phyloP scores from a whole-genome alignment of 2,329 filamentous ascomycete genomes.

The Hypoxylon sp. region DNA sequence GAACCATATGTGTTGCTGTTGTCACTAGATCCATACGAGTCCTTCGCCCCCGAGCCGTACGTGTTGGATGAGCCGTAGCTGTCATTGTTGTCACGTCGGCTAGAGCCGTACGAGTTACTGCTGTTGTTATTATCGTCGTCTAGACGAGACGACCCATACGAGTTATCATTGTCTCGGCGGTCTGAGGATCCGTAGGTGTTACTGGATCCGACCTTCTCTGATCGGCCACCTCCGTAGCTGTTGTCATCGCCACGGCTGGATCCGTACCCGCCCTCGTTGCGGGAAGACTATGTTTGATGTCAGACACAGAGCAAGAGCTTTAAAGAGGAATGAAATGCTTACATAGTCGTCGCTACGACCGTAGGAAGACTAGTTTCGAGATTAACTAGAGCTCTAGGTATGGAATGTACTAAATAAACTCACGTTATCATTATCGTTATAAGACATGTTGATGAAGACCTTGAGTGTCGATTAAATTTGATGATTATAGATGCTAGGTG shows the following conservation, averaged over 20 bases:
- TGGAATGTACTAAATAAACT: conserved; percentile 15
- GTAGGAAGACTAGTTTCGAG: conserved; percentile 35
- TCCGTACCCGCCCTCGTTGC: conserved; percentile 24
- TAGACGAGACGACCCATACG: conserved; percentile 37
- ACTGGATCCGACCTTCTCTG: too few species aligned
- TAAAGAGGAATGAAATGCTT: not conserved
- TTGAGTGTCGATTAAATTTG: not conserved
- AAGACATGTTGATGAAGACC: conserved; percentile 53
- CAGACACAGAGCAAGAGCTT: not conserved
- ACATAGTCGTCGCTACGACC: conserved; percentile 28
- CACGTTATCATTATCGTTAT: conserved; percentile 54
- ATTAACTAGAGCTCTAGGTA: conserved; percentile 11
- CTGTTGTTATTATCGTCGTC: conserved; percentile 35
- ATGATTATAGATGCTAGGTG: not conserved
- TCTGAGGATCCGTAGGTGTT: conserved; percentile 23
- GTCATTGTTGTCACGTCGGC: conserved; percentile 6
- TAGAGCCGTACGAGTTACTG: conserved; percentile 30
- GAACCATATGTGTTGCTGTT: conserved; percentile 18
- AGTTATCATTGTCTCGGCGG: conserved; percentile 37
- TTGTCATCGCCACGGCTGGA: conserved; percentile 12
- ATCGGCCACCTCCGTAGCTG: conserved; percentile 11
- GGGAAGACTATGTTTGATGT: conserved; percentile 6
- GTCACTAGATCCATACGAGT: conserved; percentile 27
- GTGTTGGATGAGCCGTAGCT: conserved; percentile 19
- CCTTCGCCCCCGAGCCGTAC: conserved; percentile 43